Base-by-base conservation (phyloP, 192 early-diverging fungal genomes). In the Podila epicladia region DNA sequence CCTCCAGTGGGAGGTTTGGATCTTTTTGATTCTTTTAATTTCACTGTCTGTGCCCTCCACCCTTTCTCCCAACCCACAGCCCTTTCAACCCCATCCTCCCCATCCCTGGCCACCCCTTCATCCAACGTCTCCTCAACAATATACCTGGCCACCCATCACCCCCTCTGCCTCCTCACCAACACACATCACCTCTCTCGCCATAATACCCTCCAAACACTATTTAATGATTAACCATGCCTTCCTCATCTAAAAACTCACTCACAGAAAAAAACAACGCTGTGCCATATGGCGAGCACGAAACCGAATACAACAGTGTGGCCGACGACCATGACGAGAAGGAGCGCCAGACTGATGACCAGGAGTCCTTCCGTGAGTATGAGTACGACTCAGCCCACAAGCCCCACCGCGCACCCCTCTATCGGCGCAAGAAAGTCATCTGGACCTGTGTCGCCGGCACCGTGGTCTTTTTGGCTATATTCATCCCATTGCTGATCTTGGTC, bases 401-500 rank as follows among this genome's bases (percentile, higher is more conserved):
- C 9, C 55, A 49, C 12, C 78, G 70, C 49, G 57, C 49, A n/a
- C 82, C 67, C n/a, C 87, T 87, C 49, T 87, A 89, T 65, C 75
- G 79, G 1, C 74, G 82, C 37, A 89, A 82, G 64, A 82, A 73
- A 22, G 87, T 83, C 20, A 85, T 87, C 79, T 58, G 76, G 29
- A 71, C 78, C 22, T 90, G 88, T 45, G 29, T 51, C 13, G 66
- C 83, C 3, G 62, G 86, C 59, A 80, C 65, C 1, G 62, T 84
- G 37, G 65, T 90, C 58, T 37, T 86, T 11, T n/a, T 84, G 15
- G 78, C 84, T 32, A 79, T 86, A 22, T 69, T 89, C 19, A 61
- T 90, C 22, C 83, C 82, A 26, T 55, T 90, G 13, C 53, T 88
- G 8, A 57, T 89, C 61, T 82, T 88, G 49, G 49, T 78, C 24